These are phyloP conservation scores for Scutellaria barbata DNA, from an alignment of 257 asterid genomes.

Conservation along the genomic window DNA sequence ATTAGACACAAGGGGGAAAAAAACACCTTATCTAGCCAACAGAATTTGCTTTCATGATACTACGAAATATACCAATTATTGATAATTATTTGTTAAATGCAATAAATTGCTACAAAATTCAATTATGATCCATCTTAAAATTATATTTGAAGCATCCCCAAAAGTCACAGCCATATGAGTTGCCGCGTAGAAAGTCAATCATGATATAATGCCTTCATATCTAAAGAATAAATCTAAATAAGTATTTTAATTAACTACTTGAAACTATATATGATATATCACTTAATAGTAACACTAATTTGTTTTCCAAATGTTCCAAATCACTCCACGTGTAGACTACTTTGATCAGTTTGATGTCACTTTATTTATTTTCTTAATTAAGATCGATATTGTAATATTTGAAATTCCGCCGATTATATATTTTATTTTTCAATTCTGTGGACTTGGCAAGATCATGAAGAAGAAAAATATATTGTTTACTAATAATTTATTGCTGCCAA, in stretches of 20 bases:
- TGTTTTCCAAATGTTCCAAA: not conserved
- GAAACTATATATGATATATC: not conserved
- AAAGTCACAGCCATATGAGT: not conserved
- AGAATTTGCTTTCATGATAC: no score
- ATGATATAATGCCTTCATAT: not conserved
- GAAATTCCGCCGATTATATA: no score
- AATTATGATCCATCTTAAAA: not conserved
- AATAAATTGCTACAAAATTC: slow-evolving; percentile 2
- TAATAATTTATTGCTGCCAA: no score
- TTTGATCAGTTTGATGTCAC: not conserved
- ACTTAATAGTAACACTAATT: not conserved
- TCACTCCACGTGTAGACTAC: not conserved
- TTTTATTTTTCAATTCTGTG: no score
- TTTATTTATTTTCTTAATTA: not conserved
- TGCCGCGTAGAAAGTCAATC: not conserved
- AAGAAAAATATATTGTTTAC: no score
- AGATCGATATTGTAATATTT: no score
- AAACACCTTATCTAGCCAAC: no score
- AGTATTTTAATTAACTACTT: not conserved
- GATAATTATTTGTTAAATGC: not conserved
- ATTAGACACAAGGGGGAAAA: no score
- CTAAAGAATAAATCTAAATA: not conserved
- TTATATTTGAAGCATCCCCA: not conserved
- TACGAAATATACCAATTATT: no score
- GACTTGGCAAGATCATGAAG: no score